phyloP scores from a whole-genome alignment of 345 rosid genomes.

The Eutrema heterophyllum region DNA sequence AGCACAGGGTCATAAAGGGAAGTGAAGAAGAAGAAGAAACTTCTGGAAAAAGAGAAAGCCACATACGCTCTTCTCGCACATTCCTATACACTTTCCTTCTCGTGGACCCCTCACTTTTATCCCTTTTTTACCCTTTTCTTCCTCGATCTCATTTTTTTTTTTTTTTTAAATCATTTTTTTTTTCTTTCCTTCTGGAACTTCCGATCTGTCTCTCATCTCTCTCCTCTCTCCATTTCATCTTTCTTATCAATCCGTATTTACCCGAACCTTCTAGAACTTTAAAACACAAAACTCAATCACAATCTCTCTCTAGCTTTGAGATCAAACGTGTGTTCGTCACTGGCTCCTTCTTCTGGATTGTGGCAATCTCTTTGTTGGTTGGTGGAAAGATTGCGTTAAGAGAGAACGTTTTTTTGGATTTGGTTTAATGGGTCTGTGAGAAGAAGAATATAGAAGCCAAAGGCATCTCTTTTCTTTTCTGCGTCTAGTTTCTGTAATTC shows the following conservation, averaged over 20 bases:
- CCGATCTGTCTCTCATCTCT: constrained; percentile 25
- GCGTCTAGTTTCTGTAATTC: neutral
- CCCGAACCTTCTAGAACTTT: constrained; percentile 79
- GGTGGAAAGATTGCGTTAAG: constrained; percentile 13
- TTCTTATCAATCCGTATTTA: constrained; percentile 43
- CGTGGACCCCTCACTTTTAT: constrained; percentile 21
- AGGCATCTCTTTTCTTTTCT: constrained; percentile 5
- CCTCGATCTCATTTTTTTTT: neutral
- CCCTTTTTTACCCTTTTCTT: constrained; percentile 18
- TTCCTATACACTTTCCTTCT: constrained; percentile 26
- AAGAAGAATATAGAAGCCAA: neutral
- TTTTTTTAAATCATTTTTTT: neutral
- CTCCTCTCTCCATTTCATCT: neutral
- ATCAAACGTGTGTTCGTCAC: constrained; percentile 24
- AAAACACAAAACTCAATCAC: neutral
- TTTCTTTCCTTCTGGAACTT: constrained; percentile 39
- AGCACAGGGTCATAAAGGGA: neutral
- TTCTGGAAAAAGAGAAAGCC: constrained; percentile 48
- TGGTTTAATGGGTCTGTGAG: constrained; percentile 10
- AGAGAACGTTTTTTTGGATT: constrained; percentile 9
- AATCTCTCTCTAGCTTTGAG: neutral
- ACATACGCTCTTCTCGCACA: constrained; percentile 34
- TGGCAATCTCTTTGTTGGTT: constrained; percentile 14
- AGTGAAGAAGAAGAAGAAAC: constrained; percentile 20
- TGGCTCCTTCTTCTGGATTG: neutral